Evolutionary conservation across 768 basidiomycete genomes (phyloP).

Genomic region (Amanita rubescens): DNA sequence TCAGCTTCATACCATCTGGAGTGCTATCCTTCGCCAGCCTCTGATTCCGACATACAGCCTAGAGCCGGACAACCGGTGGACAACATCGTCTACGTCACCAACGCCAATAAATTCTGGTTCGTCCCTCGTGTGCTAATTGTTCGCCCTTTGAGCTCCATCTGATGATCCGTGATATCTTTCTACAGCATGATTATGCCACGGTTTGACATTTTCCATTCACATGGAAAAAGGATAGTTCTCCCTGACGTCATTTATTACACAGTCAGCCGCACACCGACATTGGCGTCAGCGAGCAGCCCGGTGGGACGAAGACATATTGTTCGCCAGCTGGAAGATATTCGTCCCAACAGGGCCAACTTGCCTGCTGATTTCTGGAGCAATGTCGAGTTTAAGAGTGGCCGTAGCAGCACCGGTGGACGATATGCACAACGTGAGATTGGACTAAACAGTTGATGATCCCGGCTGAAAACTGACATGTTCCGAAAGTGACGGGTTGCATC

Average conservation of each 20-base stretch:
- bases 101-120: conserved; percentile 37
- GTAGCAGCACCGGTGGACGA: conserved; percentile 29
- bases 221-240: no score
- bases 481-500: conserved; percentile 50
- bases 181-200: conserved; percentile 42
- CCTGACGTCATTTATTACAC: no score
- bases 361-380: conserved; percentile 43
- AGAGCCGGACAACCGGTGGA: conserved; percentile 27
- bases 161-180: not conserved
- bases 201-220: conserved; percentile 12
- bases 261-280: conserved; percentile 44
- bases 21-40: not conserved
- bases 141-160: no score
- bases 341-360: conserved; percentile 35
- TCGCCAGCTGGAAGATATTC: conserved; percentile 34
- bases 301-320: conserved; percentile 50
- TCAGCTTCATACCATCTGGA: not conserved
- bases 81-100: conserved; percentile 46
- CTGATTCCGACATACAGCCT: conserved; percentile 7
- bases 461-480: no score
- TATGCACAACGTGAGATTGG: conserved; percentile 37
- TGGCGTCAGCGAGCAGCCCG: conserved; percentile 49
- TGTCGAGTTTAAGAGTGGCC: conserved; percentile 37
- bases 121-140: no score
- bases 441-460: not conserved